Base-by-base conservation (phyloP, 805 yeast genomes). In the Barnettozyma vustinii region DNA sequence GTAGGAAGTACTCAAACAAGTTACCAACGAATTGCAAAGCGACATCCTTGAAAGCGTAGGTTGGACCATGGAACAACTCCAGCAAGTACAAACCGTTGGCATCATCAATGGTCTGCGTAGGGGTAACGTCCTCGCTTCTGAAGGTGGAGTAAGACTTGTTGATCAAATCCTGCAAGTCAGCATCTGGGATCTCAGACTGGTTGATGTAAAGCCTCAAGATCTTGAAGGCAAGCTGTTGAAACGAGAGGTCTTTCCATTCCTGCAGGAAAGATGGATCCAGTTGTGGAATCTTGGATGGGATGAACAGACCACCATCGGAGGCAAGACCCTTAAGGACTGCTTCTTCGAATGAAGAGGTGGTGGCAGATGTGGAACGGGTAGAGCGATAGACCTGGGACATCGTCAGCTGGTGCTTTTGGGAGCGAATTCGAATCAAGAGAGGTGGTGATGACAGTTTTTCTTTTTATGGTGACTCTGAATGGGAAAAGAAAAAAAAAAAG, bases 21-120 rank as follows among this genome's bases (percentile, higher is more conserved):
- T 94, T 94, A 59, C 99, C 99, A 44, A 94, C 95, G 68, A 94
- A 92, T 69, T 94, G 99, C 64, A 94, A 77, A 5, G 99, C 99
- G 55, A 94, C 99, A 67, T 94, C 99, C 70, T 94, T 94, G 76
- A 94, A 94, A 15, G 99, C 99, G 64, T 92, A 94, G 4, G 99
- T 94, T 55, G 99, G 99, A 35, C 99, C 99, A 65, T 94, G 99
- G 82, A 94, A 94, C 51, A 94, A 76, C 70, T 94, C 99, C 61
- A 94, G 75, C 48, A 94, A 71, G 64, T 87, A 84, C 52, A 92
- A 71, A 50, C 80, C 77, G 44, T 79, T 72, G 49, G 72, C 61
- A 41, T 73, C 72, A 56, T 83, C 82, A 52, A 86, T 77, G 46
- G 84, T 74, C 37, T 70, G 64, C 44, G 90, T 68, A 23, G 99